Conservation (phyloP, 2,329 filamentous ascomycete species). For the Cephalotrichum gorgonifer region DNA sequence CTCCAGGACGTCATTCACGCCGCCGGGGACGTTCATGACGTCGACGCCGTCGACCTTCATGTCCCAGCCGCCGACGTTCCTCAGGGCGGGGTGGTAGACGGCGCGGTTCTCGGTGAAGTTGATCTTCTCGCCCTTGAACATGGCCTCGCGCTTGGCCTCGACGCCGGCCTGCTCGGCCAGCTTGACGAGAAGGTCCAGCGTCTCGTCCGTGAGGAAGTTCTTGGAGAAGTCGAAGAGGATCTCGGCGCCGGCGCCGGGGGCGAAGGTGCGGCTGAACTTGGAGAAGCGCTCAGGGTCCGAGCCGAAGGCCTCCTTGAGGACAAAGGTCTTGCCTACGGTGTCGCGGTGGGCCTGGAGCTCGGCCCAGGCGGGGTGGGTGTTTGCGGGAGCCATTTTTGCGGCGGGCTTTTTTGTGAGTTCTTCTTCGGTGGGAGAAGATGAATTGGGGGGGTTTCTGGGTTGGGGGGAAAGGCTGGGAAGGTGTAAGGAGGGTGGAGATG, state of each 20-base stretch:
- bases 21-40: constrained; percentile 82
- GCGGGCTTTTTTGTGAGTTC: neutral
- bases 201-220: constrained; percentile 95
- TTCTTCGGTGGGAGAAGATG: neutral
- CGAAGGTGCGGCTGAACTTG: constrained; percentile 81
- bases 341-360: constrained; percentile 86
- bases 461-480: too few species aligned
- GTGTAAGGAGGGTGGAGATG: too few species aligned
- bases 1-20: constrained; percentile 79
- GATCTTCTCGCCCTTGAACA: constrained; percentile 97
- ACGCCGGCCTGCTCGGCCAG: constrained; percentile 85
- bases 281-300: constrained; percentile 80
- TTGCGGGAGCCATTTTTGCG: constrained; percentile 63
- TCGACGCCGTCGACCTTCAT: constrained; percentile 83
- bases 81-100: constrained; percentile 89
- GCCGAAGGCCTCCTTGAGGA: constrained; percentile 87
- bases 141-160: constrained; percentile 88
- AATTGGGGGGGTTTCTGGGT: neutral
- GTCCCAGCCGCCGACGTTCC: constrained; percentile 76
- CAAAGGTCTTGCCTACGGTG: constrained; percentile 75
- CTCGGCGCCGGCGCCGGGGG: constrained; percentile 64
- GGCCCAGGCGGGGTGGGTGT: constrained; percentile 77
- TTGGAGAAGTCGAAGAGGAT: constrained; percentile 99
- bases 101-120: constrained; percentile 98
- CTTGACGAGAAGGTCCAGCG: constrained; percentile 73